Evolutionary conservation across 805 yeast genomes (phyloP), one percentile per base, ranked within the genome.

Genomic region (Candida parachauliodes): DNA sequence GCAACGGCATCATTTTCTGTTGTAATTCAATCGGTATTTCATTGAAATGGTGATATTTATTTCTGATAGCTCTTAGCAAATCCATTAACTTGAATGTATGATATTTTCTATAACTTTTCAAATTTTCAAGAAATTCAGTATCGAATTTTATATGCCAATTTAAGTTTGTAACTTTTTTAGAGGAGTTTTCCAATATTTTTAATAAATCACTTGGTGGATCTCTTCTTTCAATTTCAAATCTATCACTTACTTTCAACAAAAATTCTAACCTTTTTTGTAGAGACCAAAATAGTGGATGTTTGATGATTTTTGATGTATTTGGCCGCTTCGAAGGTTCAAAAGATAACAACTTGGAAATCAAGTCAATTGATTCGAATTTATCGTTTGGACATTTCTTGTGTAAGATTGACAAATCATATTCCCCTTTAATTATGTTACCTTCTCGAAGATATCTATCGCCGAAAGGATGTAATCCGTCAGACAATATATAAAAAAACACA

Each of bases 11-110:
- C 77, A 93, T 83, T 34, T 76, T 70, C 11, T 54, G 55, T 36
- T 77, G 79, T 41, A 93, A 68, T 10, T 67, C 74, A 8, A 62
- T 70, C 1, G 96, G 96, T 54, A 89, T 63, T 57, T 93, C 98
- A 61, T 88, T 88, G 58, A 75, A 91, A 58, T 93, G 99, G 58
- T 93, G 98, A 52, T 87, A 83, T 59, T 93, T 93, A 64, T 93
- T 93, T 50, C 99, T 72, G 48, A 93, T 60, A 0, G 96, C 96
- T 41, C 99, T 69, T 41, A 93, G 61, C 36, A 93, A 62, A 57
- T 93, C 98, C 80, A 88, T 78, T 32, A 93, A 60, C 49, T 80
- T 84, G 40, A 74, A 78, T 0, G 83, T 75, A 46, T 83, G 82
- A 57, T 93, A 93, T 58, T 88, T 89, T 49, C 99, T 74, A 57